A percentile compares a stretch with the other conserved stretches of the same genome.
Conservation (phyloP, 495 filamentous ascomycete genomes). For the Penicillium atrosanguineum region DNA sequence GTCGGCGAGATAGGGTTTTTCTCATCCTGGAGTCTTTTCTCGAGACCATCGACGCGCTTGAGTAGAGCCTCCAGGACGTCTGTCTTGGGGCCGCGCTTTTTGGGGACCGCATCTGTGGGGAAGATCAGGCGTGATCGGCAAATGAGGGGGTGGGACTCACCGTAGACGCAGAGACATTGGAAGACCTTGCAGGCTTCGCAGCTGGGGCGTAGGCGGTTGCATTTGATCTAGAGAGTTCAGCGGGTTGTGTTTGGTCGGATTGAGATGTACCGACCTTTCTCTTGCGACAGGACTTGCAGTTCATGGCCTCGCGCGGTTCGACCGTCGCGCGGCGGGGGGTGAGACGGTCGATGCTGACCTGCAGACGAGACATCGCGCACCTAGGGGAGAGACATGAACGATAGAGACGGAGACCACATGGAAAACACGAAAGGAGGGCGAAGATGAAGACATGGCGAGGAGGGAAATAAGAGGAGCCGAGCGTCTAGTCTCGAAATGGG, state of each 20-base stretch:
- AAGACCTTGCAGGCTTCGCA: slow-evolving; percentile 89
- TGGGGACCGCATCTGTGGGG: slow-evolving; percentile 74
- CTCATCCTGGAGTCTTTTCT: slow-evolving; percentile 71
- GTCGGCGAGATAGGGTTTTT: slow-evolving; percentile 52
- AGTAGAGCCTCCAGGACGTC: slow-evolving; percentile 81
- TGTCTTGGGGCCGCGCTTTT: slow-evolving; percentile 85
- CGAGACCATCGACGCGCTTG: slow-evolving; percentile 79
- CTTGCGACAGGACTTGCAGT: slow-evolving; percentile 90
- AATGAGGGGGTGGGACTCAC: slow-evolving; percentile 43
- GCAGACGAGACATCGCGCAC: slow-evolving; percentile 63
- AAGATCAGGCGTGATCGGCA: slow-evolving; percentile 12
- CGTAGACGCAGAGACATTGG: slow-evolving; percentile 83
- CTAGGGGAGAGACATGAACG: slow-evolving; percentile 8
- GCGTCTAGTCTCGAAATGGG: neutral
- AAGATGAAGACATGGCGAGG: neutral
- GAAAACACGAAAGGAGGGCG: slow-evolving; percentile 2
- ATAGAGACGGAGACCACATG: slow-evolving; percentile 5
- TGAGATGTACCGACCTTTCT: slow-evolving; percentile 59
- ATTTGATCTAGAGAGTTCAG: slow-evolving; percentile 66
- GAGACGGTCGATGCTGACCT: slow-evolving; percentile 82
- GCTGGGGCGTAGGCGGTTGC: slow-evolving; percentile 77
- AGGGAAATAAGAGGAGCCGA: slow-evolving; percentile 1
- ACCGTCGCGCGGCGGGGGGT: slow-evolving; percentile 68
- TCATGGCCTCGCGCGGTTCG: slow-evolving; percentile 85
- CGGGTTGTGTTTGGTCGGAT: neutral